Evolutionary conservation across 768 basidiomycete genomes (phyloP).

Genomic region (Nidularia pulvinata): DNA sequence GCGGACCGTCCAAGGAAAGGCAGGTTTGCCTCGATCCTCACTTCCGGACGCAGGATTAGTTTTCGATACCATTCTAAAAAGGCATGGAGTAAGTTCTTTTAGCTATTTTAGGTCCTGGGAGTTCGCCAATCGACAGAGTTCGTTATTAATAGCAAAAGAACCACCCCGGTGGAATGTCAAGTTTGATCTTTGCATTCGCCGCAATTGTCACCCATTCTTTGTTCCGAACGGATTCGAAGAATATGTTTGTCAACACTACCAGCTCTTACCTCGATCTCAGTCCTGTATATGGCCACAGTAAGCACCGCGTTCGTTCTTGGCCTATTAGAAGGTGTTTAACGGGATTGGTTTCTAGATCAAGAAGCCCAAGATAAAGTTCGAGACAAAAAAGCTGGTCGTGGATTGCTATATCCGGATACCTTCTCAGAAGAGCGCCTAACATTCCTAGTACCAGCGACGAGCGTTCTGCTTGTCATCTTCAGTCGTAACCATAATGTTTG

Average conservation of each 20-base stretch:
- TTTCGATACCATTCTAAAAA: conserved; percentile 44
- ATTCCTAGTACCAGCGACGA: conserved; percentile 76
- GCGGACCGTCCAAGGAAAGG: conserved; percentile 14
- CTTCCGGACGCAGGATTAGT: conserved; percentile 44
- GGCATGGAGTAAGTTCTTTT: conserved; percentile 13
- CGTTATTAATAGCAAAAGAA: neutral
- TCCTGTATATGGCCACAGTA: conserved; percentile 44
- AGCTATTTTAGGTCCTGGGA: neutral
- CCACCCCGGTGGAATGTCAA: conserved; percentile 10
- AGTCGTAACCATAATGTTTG: conserved; percentile 85
- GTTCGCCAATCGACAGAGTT: neutral
- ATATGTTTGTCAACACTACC: conserved; percentile 39
- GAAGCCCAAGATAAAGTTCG: conserved; percentile 10
- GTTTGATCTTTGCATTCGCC: conserved; percentile 48
- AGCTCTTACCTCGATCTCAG: conserved; percentile 53
- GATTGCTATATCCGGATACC: conserved; percentile 64
- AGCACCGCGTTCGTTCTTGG: neutral
- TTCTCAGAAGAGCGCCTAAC: conserved; percentile 82
- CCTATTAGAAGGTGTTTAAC: neutral
- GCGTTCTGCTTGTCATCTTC: conserved; percentile 79
- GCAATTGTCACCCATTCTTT: conserved; percentile 47
- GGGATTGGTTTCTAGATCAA: conserved; percentile 3
- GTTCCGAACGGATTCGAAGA: conserved; percentile 39
- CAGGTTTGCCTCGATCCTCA: conserved; percentile 27
- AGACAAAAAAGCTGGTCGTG: conserved; percentile 49